phyloP scores from a whole-genome alignment of 2,329 filamentous ascomycete genomes.

The Triangularia setosa region DNA sequence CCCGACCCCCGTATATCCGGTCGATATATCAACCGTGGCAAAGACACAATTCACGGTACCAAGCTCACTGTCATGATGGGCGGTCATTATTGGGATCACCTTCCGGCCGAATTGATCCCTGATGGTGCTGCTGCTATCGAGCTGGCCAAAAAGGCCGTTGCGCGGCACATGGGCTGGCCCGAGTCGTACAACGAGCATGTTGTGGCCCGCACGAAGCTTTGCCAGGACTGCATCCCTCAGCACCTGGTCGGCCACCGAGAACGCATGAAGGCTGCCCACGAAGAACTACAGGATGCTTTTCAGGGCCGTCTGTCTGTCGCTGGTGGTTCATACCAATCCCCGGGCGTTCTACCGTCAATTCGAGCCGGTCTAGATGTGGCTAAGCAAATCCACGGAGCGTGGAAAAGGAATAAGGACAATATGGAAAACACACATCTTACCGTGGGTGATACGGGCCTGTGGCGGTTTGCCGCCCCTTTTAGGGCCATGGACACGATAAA shows the following conservation, averaged over 20 bases:
- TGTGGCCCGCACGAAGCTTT: constrained; percentile 56
- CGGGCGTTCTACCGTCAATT: constrained; percentile 50
- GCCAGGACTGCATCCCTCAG: constrained; percentile 79
- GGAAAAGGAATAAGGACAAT: constrained; percentile 27
- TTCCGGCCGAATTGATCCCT: constrained; percentile 47
- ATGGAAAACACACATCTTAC: no score
- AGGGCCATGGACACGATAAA: background rate
- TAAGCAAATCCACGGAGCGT: constrained; percentile 21
- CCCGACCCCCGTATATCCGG: constrained; percentile 21
- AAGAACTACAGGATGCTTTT: constrained; percentile 53
- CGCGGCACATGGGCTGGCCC: constrained; percentile 70
- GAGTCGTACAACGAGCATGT: constrained; percentile 54
- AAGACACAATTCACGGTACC: constrained; percentile 60
- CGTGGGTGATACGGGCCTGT: constrained; percentile 33
- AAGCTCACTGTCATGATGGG: constrained; percentile 94
- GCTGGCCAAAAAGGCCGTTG: constrained; percentile 67
- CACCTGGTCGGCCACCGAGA: constrained; percentile 74
- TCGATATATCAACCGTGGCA: constrained; percentile 32
- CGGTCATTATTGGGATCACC: constrained; percentile 80
- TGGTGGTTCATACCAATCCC: constrained; percentile 50
- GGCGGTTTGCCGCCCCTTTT: constrained; percentile 22
- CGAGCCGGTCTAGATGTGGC: constrained; percentile 48
- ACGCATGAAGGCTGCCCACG: constrained; percentile 55
- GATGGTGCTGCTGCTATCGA: constrained; percentile 59
- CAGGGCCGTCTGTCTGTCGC: constrained; percentile 61